Conservation (phyloP, 768 basidiomycete species). For the Boletellus emodensis region DNA sequence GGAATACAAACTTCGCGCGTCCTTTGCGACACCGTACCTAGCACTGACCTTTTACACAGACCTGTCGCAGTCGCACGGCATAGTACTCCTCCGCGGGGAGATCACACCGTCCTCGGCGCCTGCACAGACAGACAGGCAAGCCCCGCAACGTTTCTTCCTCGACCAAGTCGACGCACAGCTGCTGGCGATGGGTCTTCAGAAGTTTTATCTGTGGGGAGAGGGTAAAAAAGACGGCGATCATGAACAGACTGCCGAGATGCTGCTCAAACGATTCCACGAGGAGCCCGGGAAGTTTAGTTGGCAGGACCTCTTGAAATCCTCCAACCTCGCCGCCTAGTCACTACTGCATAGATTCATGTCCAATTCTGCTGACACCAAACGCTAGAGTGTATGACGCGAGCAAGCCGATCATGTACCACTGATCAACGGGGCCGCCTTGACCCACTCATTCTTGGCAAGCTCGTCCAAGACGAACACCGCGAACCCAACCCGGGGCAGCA, state of each 20-base stretch:
- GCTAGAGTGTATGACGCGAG: background rate
- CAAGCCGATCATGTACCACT: background rate
- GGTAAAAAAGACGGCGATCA: slow-evolving; percentile 10
- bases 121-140: slow-evolving; percentile 31
- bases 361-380: background rate
- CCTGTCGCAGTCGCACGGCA: slow-evolving; percentile 68
- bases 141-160: slow-evolving; percentile 47
- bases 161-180: slow-evolving; percentile 81
- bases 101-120: slow-evolving; percentile 61
- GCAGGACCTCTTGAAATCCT: slow-evolving; percentile 67
- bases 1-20: slow-evolving; percentile 83
- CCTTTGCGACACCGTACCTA: slow-evolving; percentile 88
- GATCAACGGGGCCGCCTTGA: slow-evolving; percentile 40
- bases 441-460: slow-evolving; percentile 56
- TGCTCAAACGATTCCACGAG: slow-evolving; percentile 74
- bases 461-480: slow-evolving; percentile 59
- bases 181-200: slow-evolving; percentile 75
- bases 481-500: slow-evolving; percentile 54
- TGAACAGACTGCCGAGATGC: slow-evolving; percentile 27
- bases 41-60: slow-evolving; percentile 92
- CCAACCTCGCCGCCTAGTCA: slow-evolving; percentile 18
- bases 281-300: slow-evolving; percentile 75
- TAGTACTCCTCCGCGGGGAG: slow-evolving; percentile 88
- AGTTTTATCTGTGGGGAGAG: slow-evolving; percentile 73
- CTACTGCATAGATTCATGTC: too few relatives aligned